phyloP scores from a whole-genome alignment of 495 filamentous ascomycete genomes.

The Podospora fimiseda region DNA sequence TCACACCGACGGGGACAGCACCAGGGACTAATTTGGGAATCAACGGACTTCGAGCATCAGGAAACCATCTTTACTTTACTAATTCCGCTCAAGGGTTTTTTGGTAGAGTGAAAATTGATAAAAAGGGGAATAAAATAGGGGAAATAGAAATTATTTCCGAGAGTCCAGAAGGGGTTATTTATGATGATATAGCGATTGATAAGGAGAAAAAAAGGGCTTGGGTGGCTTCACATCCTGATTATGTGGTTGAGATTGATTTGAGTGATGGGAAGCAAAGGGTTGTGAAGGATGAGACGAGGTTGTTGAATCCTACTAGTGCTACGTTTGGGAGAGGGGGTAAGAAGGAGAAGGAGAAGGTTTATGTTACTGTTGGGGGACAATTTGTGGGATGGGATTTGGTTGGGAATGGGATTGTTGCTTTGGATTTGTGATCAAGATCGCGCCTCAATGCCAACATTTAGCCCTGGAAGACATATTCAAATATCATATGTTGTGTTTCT shows the following conservation, averaged over 20 bases:
- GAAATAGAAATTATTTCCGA: slow-evolving; percentile 10
- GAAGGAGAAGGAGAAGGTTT: slow-evolving; percentile 14
- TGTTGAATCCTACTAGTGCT: slow-evolving; percentile 16
- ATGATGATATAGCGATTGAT: slow-evolving; percentile 17
- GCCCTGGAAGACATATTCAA: too few relatives aligned
- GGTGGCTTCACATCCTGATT: slow-evolving; percentile 14
- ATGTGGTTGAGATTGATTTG: slow-evolving; percentile 8
- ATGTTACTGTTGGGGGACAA: slow-evolving; percentile 16
- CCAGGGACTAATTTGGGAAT: slow-evolving; percentile 30
- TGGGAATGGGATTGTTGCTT: slow-evolving; percentile 14
- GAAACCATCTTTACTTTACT: slow-evolving; percentile 35
- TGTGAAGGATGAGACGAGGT: slow-evolving; percentile 4
- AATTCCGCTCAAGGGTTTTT: slow-evolving; percentile 34
- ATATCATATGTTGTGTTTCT: too few relatives aligned
- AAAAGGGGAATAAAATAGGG: slow-evolving; percentile 19
- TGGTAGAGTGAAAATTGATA: slow-evolving; percentile 24
- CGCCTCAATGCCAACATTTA: too few relatives aligned
- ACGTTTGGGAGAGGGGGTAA: slow-evolving; percentile 13
- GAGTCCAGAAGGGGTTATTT: slow-evolving; percentile 11
- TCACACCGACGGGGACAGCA: slow-evolving; percentile 13
- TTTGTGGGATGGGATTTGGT: slow-evolving; percentile 15
- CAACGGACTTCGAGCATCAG: slow-evolving; percentile 34
- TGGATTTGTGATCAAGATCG: slow-evolving; percentile 8
- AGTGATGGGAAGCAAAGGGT: slow-evolving; percentile 4
- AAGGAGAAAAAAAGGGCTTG: neutral